Evolutionary conservation across 495 filamentous ascomycete species (phyloP), one percentile per base, ranked within the genome.

Genomic region (Letharia lupina): DNA sequence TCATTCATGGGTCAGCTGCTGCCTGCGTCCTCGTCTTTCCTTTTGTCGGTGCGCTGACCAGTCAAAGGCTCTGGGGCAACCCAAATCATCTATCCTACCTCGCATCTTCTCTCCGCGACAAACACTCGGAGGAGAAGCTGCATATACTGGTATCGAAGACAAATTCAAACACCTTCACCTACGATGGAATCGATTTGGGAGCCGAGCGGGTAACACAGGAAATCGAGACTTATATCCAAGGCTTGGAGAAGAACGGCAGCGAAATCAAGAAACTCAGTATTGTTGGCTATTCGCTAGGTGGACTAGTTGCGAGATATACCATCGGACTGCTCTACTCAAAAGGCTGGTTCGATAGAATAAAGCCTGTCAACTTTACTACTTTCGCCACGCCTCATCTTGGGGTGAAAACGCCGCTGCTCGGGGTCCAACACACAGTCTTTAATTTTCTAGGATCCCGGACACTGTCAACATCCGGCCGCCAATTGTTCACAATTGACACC

Each of bases 331-430:
- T 98, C 4, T 85, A 89, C 71, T 87, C 88, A 48, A 88, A 87
- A 66, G 91, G 91, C 15, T 85, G 86, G 69, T 85, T 98, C 57
- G 87, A 94, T 44, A 82, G 83, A 63, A 76, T 97, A 23, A 79
- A 90, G 72, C 92, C 94, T 23, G 82, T 95, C 74, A 96, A 96
- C 77, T 97, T 97, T 73, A 90, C 90, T 4, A 95, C 91, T 2
- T 97, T 98, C 75, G 93, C 89, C 35, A 86, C 87, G 20, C 93
- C 94, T 28, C 93, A 97, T 76, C 83, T 97, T 0, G 93, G 93
- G 28, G 90, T 93, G 11, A 82, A 90, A 54, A 86, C 88, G 13
- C 91, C 93, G 1, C 76, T 88, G 6, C 79, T 82, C 45, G 91
- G 91, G 12, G 82, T 81, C 72, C 76, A 80, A 57, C 86, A 84